Evolutionary conservation across 1,284 basidiomycete genomes (phyloP).

Genomic region (Cryptococcus sp.): DNA sequence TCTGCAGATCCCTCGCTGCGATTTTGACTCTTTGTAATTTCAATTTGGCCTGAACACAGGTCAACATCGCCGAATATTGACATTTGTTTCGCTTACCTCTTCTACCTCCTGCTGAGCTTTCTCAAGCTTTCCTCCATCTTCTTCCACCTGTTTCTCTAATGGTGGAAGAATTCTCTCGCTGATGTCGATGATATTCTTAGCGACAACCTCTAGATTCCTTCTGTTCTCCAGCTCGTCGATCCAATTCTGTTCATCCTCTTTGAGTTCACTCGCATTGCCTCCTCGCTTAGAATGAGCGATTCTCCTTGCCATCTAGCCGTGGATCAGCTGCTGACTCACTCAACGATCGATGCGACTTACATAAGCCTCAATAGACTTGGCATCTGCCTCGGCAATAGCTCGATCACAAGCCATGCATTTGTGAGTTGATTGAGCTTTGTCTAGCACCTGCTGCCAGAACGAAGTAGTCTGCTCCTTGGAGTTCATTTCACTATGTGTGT

Average conservation of each 20-base stretch:
- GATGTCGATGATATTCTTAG: constrained; percentile 49
- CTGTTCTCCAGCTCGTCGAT: constrained; percentile 57
- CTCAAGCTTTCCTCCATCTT: constrained; percentile 56
- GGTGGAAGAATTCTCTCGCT: constrained; percentile 60
- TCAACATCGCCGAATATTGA: not conserved
- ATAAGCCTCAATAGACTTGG: constrained; percentile 61
- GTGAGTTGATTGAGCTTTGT: constrained; percentile 59
- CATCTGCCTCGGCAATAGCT: constrained; percentile 59
- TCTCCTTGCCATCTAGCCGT: constrained; percentile 37
- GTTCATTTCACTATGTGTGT: constrained; percentile 6
- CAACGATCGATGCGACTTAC: constrained; percentile 48
- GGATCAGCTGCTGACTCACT: constrained; percentile 19
- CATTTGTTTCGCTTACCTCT: constrained; percentile 30
- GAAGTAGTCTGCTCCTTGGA: constrained; percentile 3
- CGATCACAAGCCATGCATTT: constrained; percentile 73
- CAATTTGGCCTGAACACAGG: constrained; percentile 21
- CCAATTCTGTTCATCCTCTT: constrained; percentile 60
- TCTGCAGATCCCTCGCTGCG: constrained; percentile 57
- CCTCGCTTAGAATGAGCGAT: constrained; percentile 10
- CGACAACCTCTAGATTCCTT: constrained; percentile 57
- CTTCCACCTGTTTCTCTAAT: constrained; percentile 62
- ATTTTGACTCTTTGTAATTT: constrained; percentile 38
- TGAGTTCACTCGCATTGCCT: constrained; percentile 37
- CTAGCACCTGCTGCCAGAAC: constrained; percentile 51
- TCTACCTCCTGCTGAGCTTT: constrained; percentile 56